Conservation (phyloP, 176 grass and related monocot genomes). For the Oryza punctata region DNA sequence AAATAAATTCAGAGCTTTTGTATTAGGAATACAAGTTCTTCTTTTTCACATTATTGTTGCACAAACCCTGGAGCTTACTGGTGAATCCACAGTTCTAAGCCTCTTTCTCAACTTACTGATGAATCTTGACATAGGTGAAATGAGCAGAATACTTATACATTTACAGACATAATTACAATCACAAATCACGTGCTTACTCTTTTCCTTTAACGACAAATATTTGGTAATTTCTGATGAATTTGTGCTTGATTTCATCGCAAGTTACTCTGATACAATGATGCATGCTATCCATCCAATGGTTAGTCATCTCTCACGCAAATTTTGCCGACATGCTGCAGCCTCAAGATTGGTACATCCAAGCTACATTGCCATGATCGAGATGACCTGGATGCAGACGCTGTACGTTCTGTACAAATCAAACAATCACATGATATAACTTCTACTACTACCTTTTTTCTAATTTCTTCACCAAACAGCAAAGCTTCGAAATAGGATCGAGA, state of each 20-base stretch:
- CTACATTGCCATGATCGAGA: conserved; percentile 18
- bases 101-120: no score
- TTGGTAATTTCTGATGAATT: background rate
- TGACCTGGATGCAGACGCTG: background rate
- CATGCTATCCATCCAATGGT: background rate
- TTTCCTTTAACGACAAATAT: background rate
- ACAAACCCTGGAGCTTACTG: no score
- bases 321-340: conserved; percentile 27
- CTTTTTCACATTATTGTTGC: no score
- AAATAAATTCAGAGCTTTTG: background rate
- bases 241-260: background rate
- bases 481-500: conserved; percentile 7
- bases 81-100: background rate
- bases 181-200: background rate
- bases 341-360: conserved; percentile 13
- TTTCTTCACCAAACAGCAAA: conserved; percentile 36
- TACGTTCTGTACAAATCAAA: background rate
- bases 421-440: background rate
- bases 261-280: background rate
- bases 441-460: background rate
- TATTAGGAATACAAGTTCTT: background rate
- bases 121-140: no score
- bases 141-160: no score
- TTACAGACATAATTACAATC: background rate
- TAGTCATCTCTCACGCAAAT: background rate